Conservation (phyloP, 495 filamentous ascomycete species). For the Aspergillus cavernicola region DNA sequence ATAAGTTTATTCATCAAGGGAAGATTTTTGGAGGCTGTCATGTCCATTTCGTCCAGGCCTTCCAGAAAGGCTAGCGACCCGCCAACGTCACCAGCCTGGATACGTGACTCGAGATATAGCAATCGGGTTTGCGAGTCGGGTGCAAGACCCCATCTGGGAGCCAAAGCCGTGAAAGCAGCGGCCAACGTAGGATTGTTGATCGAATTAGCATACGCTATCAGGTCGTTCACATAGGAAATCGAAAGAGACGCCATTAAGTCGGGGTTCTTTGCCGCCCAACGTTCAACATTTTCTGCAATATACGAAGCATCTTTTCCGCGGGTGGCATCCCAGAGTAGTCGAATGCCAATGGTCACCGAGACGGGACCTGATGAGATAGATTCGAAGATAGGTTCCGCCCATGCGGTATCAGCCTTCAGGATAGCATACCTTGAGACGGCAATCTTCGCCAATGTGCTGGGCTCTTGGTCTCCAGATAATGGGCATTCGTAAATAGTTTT, state of each 20-base stretch:
- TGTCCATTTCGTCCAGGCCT: constrained; percentile 51
- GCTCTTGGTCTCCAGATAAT: constrained; percentile 35
- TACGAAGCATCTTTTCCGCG: constrained; percentile 67
- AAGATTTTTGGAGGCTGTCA: constrained; percentile 53
- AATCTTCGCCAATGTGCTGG: constrained; percentile 44
- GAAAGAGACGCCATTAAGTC: constrained; percentile 47
- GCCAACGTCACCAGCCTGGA: constrained; percentile 64
- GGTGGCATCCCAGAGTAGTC: constrained; percentile 73
- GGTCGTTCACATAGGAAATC: constrained; percentile 66
- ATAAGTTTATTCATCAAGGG: constrained; percentile 72
- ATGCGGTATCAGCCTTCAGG: constrained; percentile 55
- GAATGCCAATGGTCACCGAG: constrained; percentile 60
- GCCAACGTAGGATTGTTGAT: constrained; percentile 65
- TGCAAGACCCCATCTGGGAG: constrained; percentile 55
- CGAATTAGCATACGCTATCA: constrained; percentile 72
- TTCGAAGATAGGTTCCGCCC: constrained; percentile 61
- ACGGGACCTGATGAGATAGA: constrained; percentile 48
- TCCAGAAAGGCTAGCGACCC: constrained; percentile 62
- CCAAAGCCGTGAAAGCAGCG: constrained; percentile 65
- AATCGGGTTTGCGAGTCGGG: constrained; percentile 64
- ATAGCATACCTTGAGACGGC: constrained; percentile 55
- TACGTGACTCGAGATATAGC: constrained; percentile 69
- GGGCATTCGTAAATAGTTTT: constrained; percentile 55
- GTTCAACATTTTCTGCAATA: constrained; percentile 62
- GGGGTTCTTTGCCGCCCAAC: constrained; percentile 38